Conservation (phyloP, 1,139 yeast species). For the Sugiyamaella xylanicola region DNA sequence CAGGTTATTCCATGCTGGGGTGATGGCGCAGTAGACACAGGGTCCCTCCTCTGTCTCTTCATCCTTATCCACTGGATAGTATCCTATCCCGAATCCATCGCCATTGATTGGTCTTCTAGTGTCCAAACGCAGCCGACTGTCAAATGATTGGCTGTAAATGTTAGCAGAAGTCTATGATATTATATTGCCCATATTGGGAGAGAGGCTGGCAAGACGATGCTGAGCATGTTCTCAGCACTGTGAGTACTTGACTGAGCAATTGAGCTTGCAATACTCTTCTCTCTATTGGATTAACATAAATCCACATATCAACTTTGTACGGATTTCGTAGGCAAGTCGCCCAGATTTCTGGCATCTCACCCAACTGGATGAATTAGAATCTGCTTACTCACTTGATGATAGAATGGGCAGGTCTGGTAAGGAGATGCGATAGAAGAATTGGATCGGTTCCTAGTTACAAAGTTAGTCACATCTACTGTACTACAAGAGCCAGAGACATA, state of each 20-base stretch:
- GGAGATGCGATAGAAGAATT: conserved; percentile 77
- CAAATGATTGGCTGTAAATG: conserved; percentile 89
- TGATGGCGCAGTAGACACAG: conserved; percentile 87
- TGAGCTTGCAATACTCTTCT: too few relatives aligned
- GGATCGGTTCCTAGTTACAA: conserved; percentile 66
- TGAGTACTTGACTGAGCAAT: too few relatives aligned
- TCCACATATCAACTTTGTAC: too few relatives aligned
- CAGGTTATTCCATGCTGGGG: conserved; percentile 93
- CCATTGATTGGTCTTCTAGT: conserved; percentile 89
- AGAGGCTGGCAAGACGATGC: too few relatives aligned
- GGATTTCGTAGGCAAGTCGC: too few relatives aligned
- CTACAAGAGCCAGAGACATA: neutral
- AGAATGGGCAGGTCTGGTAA: conserved; percentile 95
- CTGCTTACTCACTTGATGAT: conserved; percentile 76
- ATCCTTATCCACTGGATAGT: conserved; percentile 59
- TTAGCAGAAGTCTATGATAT: too few relatives aligned
- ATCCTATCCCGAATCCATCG: conserved; percentile 97
- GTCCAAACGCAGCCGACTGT: conserved; percentile 83
- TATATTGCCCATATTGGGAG: too few relatives aligned
- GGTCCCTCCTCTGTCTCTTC: conserved; percentile 61
- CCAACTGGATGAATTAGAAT: too few relatives aligned
- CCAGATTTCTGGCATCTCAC: too few relatives aligned
- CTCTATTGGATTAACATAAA: too few relatives aligned
- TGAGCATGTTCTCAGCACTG: too few relatives aligned
- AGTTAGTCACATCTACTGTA: neutral